Evolutionary conservation across 225 moss, liverwort and hornwort species (phyloP).

Genomic region (Neckera pumila): DNA sequence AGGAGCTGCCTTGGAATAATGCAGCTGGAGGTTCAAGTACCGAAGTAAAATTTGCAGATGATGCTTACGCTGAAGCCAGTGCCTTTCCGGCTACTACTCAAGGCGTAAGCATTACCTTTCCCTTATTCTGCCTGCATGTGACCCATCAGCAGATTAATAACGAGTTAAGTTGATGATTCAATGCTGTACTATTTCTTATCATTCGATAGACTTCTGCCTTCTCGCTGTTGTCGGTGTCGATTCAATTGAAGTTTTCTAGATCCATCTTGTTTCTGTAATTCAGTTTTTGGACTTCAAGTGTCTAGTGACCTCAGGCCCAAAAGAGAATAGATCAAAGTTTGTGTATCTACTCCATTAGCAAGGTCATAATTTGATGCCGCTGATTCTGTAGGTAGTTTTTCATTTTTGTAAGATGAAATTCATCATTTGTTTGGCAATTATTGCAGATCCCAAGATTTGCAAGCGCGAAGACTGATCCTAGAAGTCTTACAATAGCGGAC

Average conservation of each 20-base stretch:
- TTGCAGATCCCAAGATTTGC: conserved; percentile 12
- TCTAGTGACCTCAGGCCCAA: background rate
- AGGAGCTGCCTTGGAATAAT: background rate
- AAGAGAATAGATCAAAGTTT: background rate
- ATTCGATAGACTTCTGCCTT: background rate
- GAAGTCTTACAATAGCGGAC: background rate
- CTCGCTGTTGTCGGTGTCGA: background rate
- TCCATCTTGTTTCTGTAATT: background rate
- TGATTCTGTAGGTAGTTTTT: background rate
- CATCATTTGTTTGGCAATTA: background rate
- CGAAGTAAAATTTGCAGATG: background rate
- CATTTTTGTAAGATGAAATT: background rate
- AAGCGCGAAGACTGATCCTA: conserved; percentile 1
- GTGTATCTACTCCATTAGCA: background rate
- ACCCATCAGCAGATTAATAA: background rate
- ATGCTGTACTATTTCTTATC: background rate
- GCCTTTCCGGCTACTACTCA: background rate
- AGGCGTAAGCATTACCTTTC: conserved; percentile 8
- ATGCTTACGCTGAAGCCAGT: background rate
- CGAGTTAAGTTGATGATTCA: background rate
- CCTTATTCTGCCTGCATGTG: background rate
- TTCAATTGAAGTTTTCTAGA: background rate
- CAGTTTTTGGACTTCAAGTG: background rate
- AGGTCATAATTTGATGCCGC: background rate
- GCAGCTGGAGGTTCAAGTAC: background rate